Evolutionary conservation across 352 stramenopile genomes (phyloP), one percentile per base, ranked within the genome.

Genomic region (Pythium diclinum): DNA sequence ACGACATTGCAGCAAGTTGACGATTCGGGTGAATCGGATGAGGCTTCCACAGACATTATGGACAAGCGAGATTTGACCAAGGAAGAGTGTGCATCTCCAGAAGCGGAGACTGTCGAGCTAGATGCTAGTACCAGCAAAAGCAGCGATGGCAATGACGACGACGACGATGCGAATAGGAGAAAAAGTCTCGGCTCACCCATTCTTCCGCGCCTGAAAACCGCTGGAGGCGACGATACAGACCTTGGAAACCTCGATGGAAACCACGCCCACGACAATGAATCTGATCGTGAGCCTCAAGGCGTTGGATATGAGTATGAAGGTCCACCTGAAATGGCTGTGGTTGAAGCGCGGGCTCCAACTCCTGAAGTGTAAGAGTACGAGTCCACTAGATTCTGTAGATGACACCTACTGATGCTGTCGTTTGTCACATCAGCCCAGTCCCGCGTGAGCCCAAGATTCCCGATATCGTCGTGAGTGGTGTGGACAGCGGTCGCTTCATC

Each of bases 381-480:
- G 2, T 28, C 3, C 13, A 25, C 13, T 16, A 11, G 16, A 33
- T 25, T 19, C 17, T 9, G 11, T 54, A 3, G 28, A 5, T 44
- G 40, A 8, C 4, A 3, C 25, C 36, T 6, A 33, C 25, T 42
- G n/a, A 32, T 23, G 5, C 10, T 49, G 11, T 23, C n/a, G 30
- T 38, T 42, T 40, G 17, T 2, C 3, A 14, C 14, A 6, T 11
- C 13, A 74, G 63, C 14, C 56, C 65, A 5, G 68, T 64, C 17
- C 65, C 59, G 6, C 61, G 71, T 32, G 73, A 74, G 9, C 81
- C 84, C 5, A 89, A 88, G 21, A 47, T 91, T 9, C 81, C 82
- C 9, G 75, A 88, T 40, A 89, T 92, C 14, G 56, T 87, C 17
- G 71, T 92, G 10, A 71, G 78, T 4, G 79, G 81, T 0, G 59